A percentile compares a stretch with the other conserved stretches of the same genome.
Evolutionary conservation across 768 basidiomycete species (phyloP).

Genomic region (Podaxis sp.): DNA sequence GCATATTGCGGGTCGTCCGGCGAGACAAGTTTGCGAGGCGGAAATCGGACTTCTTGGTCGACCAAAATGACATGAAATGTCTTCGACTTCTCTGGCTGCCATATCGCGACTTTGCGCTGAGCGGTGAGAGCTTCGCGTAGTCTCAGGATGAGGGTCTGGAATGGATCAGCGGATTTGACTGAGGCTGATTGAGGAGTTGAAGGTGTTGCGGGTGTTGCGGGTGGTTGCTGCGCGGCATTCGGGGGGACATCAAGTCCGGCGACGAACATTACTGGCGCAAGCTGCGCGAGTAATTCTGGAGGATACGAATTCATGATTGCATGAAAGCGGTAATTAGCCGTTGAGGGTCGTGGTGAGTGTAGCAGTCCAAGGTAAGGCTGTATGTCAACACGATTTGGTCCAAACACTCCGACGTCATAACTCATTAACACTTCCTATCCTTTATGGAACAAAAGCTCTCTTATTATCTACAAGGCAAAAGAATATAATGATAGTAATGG

Average conservation of each 20-base stretch:
- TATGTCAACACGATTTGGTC: not conserved
- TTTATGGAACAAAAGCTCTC: too few species aligned
- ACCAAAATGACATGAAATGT: constrained; percentile 84
- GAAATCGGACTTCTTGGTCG: constrained; percentile 81
- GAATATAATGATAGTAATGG: not conserved
- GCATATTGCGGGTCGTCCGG: constrained; percentile 56
- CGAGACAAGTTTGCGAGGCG: constrained; percentile 75
- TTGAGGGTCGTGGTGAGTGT: not conserved
- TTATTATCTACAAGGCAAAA: not conserved
- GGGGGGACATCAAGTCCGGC: constrained; percentile 66
- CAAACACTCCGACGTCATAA: not conserved
- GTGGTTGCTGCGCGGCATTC: constrained; percentile 22
- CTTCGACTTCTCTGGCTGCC: constrained; percentile 70
- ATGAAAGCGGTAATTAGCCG: not conserved
- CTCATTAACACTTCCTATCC: too few species aligned
- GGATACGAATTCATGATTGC: constrained; percentile 88
- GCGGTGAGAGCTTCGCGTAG: constrained; percentile 68
- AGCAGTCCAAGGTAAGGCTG: not conserved
- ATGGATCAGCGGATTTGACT: constrained; percentile 52
- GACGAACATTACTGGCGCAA: constrained; percentile 92
- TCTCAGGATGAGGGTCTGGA: constrained; percentile 53
- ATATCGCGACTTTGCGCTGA: constrained; percentile 64
- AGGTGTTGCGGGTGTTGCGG: constrained; percentile 22
- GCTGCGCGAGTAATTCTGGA: constrained; percentile 81
- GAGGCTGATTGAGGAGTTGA: constrained; percentile 23